A percentile compares a stretch with the other conserved stretches of the same genome.
Conservation (phyloP, 768 basidiomycete species). For the Phlebiopsis flavidoalba region DNA sequence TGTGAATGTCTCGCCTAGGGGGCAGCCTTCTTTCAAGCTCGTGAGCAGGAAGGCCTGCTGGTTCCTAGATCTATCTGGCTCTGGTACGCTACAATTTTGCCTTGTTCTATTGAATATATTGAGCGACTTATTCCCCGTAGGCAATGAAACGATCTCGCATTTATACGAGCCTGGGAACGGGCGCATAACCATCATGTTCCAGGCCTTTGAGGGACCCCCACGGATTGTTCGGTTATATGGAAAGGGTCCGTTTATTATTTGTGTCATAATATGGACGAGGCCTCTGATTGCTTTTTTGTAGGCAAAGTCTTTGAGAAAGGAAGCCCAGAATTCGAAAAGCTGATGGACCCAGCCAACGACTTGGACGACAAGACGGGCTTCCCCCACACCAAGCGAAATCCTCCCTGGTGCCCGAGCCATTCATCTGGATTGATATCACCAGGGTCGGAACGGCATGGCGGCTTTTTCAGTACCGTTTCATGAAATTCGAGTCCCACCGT, state of each 20-base stretch:
- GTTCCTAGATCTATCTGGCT: slow-evolving; percentile 73
- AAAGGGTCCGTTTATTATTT: slow-evolving; percentile 32
- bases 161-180: slow-evolving; percentile 50
- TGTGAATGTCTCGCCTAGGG: slow-evolving; percentile 67
- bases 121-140: slow-evolving; percentile 22
- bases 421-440: slow-evolving; percentile 11
- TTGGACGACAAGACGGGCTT: background rate
- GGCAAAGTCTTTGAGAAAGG: slow-evolving; percentile 7
- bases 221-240: slow-evolving; percentile 58
- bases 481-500: slow-evolving; percentile 6
- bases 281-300: background rate
- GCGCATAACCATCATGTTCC: slow-evolving; percentile 57
- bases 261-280: background rate
- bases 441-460: slow-evolving; percentile 7
- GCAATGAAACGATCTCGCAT: slow-evolving; percentile 55
- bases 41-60: slow-evolving; percentile 49
- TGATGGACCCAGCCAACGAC: background rate
- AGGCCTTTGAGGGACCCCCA: slow-evolving; percentile 55
- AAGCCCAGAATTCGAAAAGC: slow-evolving; percentile 7
- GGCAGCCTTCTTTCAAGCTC: slow-evolving; percentile 55
- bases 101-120: background rate
- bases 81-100: slow-evolving; percentile 37
- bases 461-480: slow-evolving; percentile 8
- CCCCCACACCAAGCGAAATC: slow-evolving; percentile 8
- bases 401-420: slow-evolving; percentile 7